A percentile compares a stretch with the other conserved stretches of the same genome.
These are phyloP conservation scores for Pezizomycotina sp. DNA, from an alignment of 2,329 filamentous ascomycete genomes.

Conservation along the genomic window DNA sequence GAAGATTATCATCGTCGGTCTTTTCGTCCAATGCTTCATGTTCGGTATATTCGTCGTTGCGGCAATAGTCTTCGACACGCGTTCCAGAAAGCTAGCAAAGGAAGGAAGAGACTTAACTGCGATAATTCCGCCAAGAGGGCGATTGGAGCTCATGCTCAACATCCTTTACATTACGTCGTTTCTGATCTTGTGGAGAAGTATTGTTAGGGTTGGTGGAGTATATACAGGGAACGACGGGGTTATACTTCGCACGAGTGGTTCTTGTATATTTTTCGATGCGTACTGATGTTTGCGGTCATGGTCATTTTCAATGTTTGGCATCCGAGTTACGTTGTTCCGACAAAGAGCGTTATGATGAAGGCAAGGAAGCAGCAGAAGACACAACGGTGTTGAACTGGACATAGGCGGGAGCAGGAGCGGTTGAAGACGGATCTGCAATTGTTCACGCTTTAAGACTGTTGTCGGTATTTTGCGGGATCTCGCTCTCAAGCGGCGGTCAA, in stretches of 20 bases:
- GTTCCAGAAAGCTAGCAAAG: too few relatives aligned
- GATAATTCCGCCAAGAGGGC: too few relatives aligned
- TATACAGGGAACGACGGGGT: conserved; percentile 31
- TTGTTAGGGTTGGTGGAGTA: conserved; percentile 38
- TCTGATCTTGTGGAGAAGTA: conserved; percentile 34
- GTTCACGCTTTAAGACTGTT: too few relatives aligned
- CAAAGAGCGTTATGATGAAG: too few relatives aligned
- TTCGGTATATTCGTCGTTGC: conserved; percentile 40
- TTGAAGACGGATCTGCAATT: too few relatives aligned
- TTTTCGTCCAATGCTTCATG: conserved; percentile 41
- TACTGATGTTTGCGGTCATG: conserved; percentile 33
- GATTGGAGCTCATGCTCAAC: too few relatives aligned
- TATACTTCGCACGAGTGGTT: conserved; percentile 33
- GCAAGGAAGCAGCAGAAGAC: too few relatives aligned
- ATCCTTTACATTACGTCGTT: conserved; percentile 32
- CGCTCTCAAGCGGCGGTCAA: too few relatives aligned
- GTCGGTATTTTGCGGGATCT: too few relatives aligned
- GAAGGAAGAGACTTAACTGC: conserved; percentile 30
- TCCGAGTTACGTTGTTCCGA: too few relatives aligned
- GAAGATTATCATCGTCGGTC: conserved; percentile 39
- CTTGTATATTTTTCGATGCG: conserved; percentile 34
- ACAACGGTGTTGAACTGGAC: too few relatives aligned
- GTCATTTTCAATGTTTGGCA: conserved; percentile 29
- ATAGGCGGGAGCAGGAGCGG: too few relatives aligned
- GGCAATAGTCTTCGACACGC: conserved; percentile 37